Evolutionary conservation across 208 protist species (phyloP), one percentile per base, ranked within the genome.

Genomic region (Trypanosoma avium): DNA sequence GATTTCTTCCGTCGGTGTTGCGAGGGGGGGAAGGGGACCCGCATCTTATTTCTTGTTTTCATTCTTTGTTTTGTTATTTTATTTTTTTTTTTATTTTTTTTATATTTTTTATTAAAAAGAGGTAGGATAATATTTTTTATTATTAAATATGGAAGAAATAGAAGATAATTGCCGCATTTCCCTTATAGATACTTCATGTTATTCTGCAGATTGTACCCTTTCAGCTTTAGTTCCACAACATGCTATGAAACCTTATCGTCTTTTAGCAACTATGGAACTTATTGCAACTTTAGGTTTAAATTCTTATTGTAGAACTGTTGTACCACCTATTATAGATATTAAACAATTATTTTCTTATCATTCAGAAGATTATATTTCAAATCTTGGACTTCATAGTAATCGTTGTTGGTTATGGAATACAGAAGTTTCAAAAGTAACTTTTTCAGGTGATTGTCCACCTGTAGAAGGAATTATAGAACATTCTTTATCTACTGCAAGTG

Each of bases 181-280:
- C 9, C 62, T 92, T 19, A 82, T 95, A 50, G 85, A 95, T 68
- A 91, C 84, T 43, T 85, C 90, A 8, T 80, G 78, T 56, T 92
- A 95, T 64, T 81, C 77, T 38, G 86, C 86, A 3, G 90, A 95
- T 67, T 93, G 88, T 68, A 93, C 87, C 61, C 72, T 95, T 29
- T 85, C 90, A 10, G 84, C 86, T 24, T 81, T 93, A 27, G 73
- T 93, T 2, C 86, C 90, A 8, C 90, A 95, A 61, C 90, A 95
- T 61, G 90, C 90, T 24, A 95, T 95, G 90, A 95, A 95, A 67
- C 90, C 90, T 21, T 95, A 93, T 55, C 84, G 90, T 32, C 53
- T 92, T 24, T 66, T 95, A 17, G 86, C 82, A 5, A 89, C 90
- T 6, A 92, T 85, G 77, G 90, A 95, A 65, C 81, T 95, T 27